Conservation (phyloP, 2,329 filamentous ascomycete genomes). For the Coniochaeta prunicola region DNA sequence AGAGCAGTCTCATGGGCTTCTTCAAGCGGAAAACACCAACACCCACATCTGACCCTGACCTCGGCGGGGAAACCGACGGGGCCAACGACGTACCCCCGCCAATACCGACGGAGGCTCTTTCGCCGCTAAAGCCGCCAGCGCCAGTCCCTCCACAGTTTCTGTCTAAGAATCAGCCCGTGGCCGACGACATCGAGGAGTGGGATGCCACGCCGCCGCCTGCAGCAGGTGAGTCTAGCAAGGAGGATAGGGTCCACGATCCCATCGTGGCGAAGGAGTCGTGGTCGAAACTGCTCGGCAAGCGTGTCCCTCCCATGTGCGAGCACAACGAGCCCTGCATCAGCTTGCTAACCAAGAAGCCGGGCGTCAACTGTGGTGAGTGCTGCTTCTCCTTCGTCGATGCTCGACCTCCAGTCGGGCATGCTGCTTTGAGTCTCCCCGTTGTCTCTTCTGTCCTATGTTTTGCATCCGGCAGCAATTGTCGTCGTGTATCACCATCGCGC, state of each 20-base stretch:
- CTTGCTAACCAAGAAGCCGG: constrained; percentile 80
- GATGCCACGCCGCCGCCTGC: background rate
- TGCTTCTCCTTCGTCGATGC: background rate
- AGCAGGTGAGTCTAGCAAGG: background rate
- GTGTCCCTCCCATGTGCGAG: constrained; percentile 71
- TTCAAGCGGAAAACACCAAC: constrained; percentile 55
- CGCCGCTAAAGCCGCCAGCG: background rate
- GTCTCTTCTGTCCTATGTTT: background rate
- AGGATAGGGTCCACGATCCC: constrained; percentile 55
- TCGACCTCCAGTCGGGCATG: background rate
- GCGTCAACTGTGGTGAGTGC: constrained; percentile 64
- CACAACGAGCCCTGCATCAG: constrained; percentile 83
- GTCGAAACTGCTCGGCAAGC: constrained; percentile 75
- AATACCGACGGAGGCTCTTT: background rate
- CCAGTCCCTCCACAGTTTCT: background rate
- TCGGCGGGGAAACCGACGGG: background rate
- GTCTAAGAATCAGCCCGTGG: background rate
- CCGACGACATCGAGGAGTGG: background rate
- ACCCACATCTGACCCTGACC: background rate
- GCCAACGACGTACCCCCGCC: background rate
- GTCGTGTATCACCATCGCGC: too few relatives aligned
- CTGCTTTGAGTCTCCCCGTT: background rate
- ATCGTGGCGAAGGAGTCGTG: constrained; percentile 73
- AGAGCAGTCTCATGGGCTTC: constrained; percentile 67
- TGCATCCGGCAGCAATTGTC: too few relatives aligned